A percentile compares a stretch with the other conserved stretches of the same genome.
Evolutionary conservation across 2,329 filamentous ascomycete genomes (phyloP).

Genomic region (Bipolaris victoriae): DNA sequence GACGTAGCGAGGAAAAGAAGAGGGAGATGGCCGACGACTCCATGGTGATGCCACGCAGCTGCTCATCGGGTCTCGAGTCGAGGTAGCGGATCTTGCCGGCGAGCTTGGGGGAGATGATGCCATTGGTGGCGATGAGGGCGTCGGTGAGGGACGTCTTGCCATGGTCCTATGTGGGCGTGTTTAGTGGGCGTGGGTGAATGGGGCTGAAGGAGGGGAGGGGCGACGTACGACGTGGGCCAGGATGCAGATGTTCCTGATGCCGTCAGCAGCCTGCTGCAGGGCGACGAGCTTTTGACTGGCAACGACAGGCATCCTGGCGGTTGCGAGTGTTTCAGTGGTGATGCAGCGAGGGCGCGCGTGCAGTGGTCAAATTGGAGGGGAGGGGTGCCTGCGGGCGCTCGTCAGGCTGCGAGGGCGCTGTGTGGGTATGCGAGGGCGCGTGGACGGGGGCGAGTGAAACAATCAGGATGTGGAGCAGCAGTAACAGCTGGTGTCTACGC

Average conservation of each 20-base stretch:
- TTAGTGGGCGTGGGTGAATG: too few relatives aligned
- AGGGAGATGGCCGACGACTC: conserved; percentile 97
- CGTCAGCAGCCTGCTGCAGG: conserved; percentile 84
- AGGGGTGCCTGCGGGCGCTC: conserved; percentile 12
- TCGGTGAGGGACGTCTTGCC: conserved; percentile 98
- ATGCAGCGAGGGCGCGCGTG: conserved; percentile 1
- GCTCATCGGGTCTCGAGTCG: conserved; percentile 94
- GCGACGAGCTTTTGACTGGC: conserved; percentile 86
- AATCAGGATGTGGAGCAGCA: not conserved
- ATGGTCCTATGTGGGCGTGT: conserved; percentile 66
- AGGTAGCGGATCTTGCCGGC: conserved; percentile 98
- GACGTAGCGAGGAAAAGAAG: conserved; percentile 88
- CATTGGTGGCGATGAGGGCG: conserved; percentile 95
- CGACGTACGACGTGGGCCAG: conserved; percentile 22
- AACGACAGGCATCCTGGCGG: conserved; percentile 79
- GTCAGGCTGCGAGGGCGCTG: conserved; percentile 7
- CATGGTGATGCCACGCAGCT: conserved; percentile 98
- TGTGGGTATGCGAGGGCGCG: conserved; percentile 19
- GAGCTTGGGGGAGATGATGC: conserved; percentile 97
- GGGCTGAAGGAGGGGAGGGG: not conserved
- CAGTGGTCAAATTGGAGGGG: conserved; percentile 10
- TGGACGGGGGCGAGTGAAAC: conserved; percentile 24
- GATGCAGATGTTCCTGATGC: conserved; percentile 74
- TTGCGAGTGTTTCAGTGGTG: conserved; percentile 2
- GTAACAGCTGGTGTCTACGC: not conserved